Base-by-base conservation (phyloP, 768 basidiomycete genomes). In the Amanita pseudoporphyria region DNA sequence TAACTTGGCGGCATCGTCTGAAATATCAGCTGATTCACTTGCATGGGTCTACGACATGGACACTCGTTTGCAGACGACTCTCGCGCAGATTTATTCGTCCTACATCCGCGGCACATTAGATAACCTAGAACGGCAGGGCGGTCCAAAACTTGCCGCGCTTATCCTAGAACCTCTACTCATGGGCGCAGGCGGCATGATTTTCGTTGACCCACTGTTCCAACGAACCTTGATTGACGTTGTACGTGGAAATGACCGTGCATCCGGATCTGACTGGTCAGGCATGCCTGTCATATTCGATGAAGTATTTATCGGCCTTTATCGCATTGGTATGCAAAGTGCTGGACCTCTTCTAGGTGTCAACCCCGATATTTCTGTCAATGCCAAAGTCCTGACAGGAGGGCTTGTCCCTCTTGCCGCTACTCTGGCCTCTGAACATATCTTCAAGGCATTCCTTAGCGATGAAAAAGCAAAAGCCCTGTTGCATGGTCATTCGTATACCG, bases 181-280 rank as follows among this genome's bases (percentile, higher is more conserved):
- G 77, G 95, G 95, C 12, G 93, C 95, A 0, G 95, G 90, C 0
- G 95, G 95, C 0, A 97, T 97, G 95, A 72, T 92, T 26, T 97
- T 97, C 59, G 90, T 97, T 21, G 95, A 98, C 61, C 95, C 95
- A 7, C 80, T 98, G 37, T 97, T 95, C 74, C 95, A 98, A 62
- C 78, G 89, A 22, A 71, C 92, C 26, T 64, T 98, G 55, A 69
- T 97, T 35, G 91, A 96, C 57, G 75, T 80, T 2, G 87, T 89
- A 5, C 82, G 95, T 51, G 64, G 72, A 45, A 12, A 33, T 24
- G 32, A 19, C 5, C 62, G 5, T 54, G 63, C 6, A 53, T 62
- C 1, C 12, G 22, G 35, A 22, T 18, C 32, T 12, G 57, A 64
- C 4, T 85, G 82, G 81, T 70, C 68, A 4, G 86, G 87, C 3